These are phyloP conservation scores for Exophiala calicioides DNA, from an alignment of 2,329 filamentous ascomycete species.

Conservation along the genomic window DNA sequence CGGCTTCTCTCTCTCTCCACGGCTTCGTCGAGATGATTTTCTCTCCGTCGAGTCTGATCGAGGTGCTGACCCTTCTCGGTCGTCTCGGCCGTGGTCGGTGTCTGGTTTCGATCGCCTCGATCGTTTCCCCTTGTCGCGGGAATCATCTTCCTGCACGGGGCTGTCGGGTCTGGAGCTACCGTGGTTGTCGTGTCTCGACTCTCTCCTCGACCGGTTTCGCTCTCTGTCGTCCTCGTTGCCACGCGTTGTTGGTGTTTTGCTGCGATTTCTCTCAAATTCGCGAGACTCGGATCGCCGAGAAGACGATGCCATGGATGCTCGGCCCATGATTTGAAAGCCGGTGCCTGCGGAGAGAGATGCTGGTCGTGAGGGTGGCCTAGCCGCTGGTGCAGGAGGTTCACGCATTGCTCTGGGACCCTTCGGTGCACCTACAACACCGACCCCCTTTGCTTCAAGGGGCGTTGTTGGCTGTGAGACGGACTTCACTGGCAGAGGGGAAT, in stretches of 20 bases:
- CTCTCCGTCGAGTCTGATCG: conserved; percentile 61
- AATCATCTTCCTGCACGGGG: conserved; percentile 23
- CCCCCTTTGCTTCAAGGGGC: conserved; percentile 46
- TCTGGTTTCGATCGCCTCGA: conserved; percentile 36
- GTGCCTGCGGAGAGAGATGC: conserved; percentile 20
- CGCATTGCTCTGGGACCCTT: conserved; percentile 95
- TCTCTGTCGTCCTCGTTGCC: conserved; percentile 46
- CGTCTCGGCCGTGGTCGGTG: conserved; percentile 46
- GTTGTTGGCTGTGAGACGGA: conserved; percentile 31
- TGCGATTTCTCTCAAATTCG: conserved; percentile 18
- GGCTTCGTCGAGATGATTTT: conserved; percentile 62
- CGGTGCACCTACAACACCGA: conserved; percentile 72
- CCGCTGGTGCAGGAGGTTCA: conserved; percentile 25
- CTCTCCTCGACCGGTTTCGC: conserved; percentile 29
- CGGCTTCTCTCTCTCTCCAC: conserved; percentile 56
- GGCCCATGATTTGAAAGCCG: conserved; percentile 32
- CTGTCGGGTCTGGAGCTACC: conserved; percentile 10
- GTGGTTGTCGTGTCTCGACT: conserved; percentile 18
- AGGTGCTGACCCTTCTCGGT: conserved; percentile 55
- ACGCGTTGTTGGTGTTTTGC: conserved; percentile 16
- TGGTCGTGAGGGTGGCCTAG: too few species aligned
- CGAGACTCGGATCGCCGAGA: conserved; percentile 23
- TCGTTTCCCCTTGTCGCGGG: conserved; percentile 29
- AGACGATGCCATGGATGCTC: conserved; percentile 24
- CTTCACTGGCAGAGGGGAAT: conserved; percentile 34